Evolutionary conservation across 1,139 yeast species (phyloP).

Genomic region (Saccharomyces hybrid): DNA sequence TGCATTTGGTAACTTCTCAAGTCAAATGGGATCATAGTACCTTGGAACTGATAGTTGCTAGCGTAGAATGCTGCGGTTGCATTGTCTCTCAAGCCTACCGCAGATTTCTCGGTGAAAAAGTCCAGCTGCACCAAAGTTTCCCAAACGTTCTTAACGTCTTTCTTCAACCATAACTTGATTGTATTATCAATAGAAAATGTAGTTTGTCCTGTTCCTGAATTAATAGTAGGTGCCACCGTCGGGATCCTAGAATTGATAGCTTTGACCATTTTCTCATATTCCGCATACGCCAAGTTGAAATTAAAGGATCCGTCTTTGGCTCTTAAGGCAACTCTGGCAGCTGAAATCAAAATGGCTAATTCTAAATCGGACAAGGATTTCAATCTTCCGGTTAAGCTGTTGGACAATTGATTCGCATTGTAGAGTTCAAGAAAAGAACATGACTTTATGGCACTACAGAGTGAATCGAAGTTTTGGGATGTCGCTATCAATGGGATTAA

Average conservation of each 20-base stretch:
- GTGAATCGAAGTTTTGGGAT: slow-evolving; percentile 12
- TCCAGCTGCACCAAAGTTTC: slow-evolving; percentile 32
- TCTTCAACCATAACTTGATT: slow-evolving; percentile 43
- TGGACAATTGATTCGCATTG: slow-evolving; percentile 22
- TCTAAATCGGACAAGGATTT: slow-evolving; percentile 61
- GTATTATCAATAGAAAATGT: slow-evolving; percentile 30
- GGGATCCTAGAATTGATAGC: slow-evolving; percentile 40
- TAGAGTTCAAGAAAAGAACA: slow-evolving; percentile 20
- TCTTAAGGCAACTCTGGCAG: slow-evolving; percentile 63
- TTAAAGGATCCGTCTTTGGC: slow-evolving; percentile 50
- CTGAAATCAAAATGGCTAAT: slow-evolving; percentile 57
- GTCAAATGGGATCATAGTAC: slow-evolving; percentile 28
- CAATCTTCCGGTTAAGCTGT: slow-evolving; percentile 22
- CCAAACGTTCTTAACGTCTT: slow-evolving; percentile 50
- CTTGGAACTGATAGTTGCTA: slow-evolving; percentile 29
- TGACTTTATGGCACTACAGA: slow-evolving; percentile 14
- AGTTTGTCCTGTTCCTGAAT: slow-evolving; percentile 17
- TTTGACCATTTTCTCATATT: slow-evolving; percentile 53
- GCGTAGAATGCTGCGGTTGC: slow-evolving; percentile 31
- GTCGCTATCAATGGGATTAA: slow-evolving; percentile 38
- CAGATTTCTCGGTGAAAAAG: slow-evolving; percentile 28
- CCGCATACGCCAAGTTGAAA: slow-evolving; percentile 71
- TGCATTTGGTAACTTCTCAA: slow-evolving; percentile 26
- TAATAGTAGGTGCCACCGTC: slow-evolving; percentile 33
- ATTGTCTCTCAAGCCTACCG: slow-evolving; percentile 27